Conservation (phyloP, 2,329 filamentous ascomycete genomes). For the Colletotrichum viniferum region DNA sequence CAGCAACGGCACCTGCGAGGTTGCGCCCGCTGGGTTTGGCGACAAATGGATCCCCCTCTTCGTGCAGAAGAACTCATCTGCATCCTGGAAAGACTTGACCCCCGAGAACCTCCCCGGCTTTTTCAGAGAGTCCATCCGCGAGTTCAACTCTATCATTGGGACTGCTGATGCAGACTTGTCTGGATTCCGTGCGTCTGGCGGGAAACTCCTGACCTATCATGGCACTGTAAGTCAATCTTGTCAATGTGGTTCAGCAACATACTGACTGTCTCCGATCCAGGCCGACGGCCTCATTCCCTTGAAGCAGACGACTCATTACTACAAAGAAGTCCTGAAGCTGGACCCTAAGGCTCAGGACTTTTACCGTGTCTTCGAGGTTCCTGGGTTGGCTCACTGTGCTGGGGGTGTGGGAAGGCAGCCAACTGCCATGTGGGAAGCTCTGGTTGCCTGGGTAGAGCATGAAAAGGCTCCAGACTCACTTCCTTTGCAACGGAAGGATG, state of each 20-base stretch:
- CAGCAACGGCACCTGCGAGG: neutral
- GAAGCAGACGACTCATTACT: constrained; percentile 28
- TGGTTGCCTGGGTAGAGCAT: constrained; percentile 32
- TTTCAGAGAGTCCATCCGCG: neutral
- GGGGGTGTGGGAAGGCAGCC: constrained; percentile 29
- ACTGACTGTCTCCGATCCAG: constrained; percentile 29
- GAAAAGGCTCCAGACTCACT: constrained; percentile 26
- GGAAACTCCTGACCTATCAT: constrained; percentile 42
- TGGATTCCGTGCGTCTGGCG: constrained; percentile 39
- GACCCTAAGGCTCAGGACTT: constrained; percentile 28
- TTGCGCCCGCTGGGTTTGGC: neutral
- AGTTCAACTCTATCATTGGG: neutral
- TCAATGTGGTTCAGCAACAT: too few species aligned
- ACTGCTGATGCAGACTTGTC: constrained; percentile 28
- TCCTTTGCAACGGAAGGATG: neutral
- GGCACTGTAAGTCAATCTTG: constrained; percentile 27
- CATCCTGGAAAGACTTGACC: neutral
- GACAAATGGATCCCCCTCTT: neutral
- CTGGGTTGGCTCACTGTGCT: constrained; percentile 35
- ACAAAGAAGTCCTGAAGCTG: constrained; percentile 23
- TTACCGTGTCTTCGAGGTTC: constrained; percentile 35
- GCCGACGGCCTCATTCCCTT: constrained; percentile 24
- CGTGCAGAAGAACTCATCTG: neutral
- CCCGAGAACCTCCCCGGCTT: neutral
- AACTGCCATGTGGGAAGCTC: constrained; percentile 15